Evolutionary conservation across 140 eudicot species (phyloP).

Genomic region (Oenanthe javanica): DNA sequence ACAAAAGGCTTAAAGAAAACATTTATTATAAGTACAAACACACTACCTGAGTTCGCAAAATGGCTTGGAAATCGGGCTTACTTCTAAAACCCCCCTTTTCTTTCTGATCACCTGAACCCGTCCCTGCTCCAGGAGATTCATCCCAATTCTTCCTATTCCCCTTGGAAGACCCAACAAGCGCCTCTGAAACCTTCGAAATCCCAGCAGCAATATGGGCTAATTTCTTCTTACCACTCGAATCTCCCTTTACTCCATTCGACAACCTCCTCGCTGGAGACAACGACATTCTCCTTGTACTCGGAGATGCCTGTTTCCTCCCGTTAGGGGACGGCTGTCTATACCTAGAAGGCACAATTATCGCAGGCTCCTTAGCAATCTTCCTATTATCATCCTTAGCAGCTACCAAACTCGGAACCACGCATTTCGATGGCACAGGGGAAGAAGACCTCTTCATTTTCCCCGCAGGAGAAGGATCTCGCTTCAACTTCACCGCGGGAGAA

Average conservation of each 20-base stretch:
- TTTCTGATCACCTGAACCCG: conserved; percentile 39
- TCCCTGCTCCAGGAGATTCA: conserved; percentile 43
- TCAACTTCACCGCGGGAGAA: background rate
- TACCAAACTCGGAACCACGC: conserved; percentile 82
- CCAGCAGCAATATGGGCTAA: conserved; percentile 58
- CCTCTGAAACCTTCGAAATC: conserved; percentile 68
- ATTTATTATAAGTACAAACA: background rate
- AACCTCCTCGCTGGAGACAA: conserved; percentile 81
- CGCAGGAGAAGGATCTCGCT: conserved; percentile 81
- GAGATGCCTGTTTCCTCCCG: conserved; percentile 60
- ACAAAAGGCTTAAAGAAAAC: background rate
- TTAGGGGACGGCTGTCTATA: conserved; percentile 92
- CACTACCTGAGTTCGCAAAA: conserved; percentile 65
- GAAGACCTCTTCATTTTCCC: conserved; percentile 67
- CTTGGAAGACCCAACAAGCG: conserved; percentile 52
- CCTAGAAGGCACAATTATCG: conserved; percentile 90
- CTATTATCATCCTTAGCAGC: conserved; percentile 79
- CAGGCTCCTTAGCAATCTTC: conserved; percentile 60
- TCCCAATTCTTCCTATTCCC: conserved; percentile 88
- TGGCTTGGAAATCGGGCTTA: conserved; percentile 72
- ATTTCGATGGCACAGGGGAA: conserved; percentile 91
- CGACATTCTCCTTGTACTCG: conserved; percentile 81
- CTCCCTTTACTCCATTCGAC: conserved; percentile 67
- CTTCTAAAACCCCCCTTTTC: conserved; percentile 47
- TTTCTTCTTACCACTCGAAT: conserved; percentile 72